Evolutionary conservation across 768 basidiomycete species (phyloP).

Genomic region (Mycena sanguinolenta): DNA sequence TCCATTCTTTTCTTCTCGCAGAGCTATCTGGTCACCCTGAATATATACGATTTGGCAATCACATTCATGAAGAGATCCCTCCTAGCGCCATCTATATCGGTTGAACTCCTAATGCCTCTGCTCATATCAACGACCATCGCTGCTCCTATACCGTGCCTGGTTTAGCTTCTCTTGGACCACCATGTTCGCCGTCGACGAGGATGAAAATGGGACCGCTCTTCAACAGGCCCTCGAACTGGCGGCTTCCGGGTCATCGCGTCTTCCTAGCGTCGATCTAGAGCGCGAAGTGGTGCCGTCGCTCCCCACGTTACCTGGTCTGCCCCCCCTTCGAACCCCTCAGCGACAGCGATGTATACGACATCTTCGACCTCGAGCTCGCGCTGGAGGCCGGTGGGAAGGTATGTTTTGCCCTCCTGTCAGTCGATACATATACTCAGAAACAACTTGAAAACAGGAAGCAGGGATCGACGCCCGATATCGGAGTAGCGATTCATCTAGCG

Average conservation of each 20-base stretch:
- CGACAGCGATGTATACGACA: conserved; percentile 38
- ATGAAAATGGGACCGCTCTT: neutral
- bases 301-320: neutral
- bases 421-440: neutral
- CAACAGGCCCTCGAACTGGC: conserved; percentile 10
- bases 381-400: conserved; percentile 34
- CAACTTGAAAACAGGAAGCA: conserved; percentile 14
- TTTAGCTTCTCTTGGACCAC: conserved; percentile 11
- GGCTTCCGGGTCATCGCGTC: conserved; percentile 1
- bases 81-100: conserved; percentile 23
- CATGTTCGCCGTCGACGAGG: neutral
- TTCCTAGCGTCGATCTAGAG: conserved; percentile 23
- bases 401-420: neutral
- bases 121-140: neutral
- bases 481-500: conserved; percentile 25
- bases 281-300: neutral
- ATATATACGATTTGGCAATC: conserved; percentile 27
- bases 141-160: neutral
- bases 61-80: conserved; percentile 20
- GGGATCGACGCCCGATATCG: conserved; percentile 35
- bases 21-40: conserved; percentile 70
- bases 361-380: conserved; percentile 40
- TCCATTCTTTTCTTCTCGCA: conserved; percentile 38
- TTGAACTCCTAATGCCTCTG: conserved; percentile 18
- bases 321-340: conserved; percentile 33